Base-by-base conservation (phyloP, 2,329 filamentous ascomycete species). In the Pyrenophora tritici-repentis region DNA sequence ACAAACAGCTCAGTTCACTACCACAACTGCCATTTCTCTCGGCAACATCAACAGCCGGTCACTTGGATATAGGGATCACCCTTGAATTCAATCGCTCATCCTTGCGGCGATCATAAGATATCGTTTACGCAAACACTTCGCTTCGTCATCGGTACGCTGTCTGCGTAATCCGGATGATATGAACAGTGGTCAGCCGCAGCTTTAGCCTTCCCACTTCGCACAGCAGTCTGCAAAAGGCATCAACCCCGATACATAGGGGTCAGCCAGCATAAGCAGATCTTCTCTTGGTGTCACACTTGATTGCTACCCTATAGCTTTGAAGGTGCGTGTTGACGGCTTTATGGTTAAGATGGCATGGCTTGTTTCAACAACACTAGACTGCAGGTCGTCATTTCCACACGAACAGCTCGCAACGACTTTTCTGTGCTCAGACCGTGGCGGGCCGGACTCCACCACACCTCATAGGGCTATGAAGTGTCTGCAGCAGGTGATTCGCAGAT, bases 401-500 rank as follows among this genome's bases (percentile, higher is more conserved):
- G 35, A 49, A 36, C 47, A 42, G 38, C 41, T 51, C 53, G 42
- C 41, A 18, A 56, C 55, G 47, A 43, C 50, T 52, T 62, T 34
- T 39, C 26, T 18, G 33, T 36, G 45, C 52, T 47, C 37, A 47
- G 44, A 56, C 53, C 49, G 44, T 42, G 42, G 53, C 64, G 63
- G 62, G 55, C 56, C 62, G 63, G 50, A 50, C 55, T 64, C 65
- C 66, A 66, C 59, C 49, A 48, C 48, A 47, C 47, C 43, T 52
- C 49, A 51, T 54, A 56, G 40, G 45, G 39, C 40, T 47, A 43
- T 37, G 41, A 51, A 41, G 39, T 42, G 42, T 33, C 38, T 45
- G 29, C n/a, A 38, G 55, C 32, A 37, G 36, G n/a, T 69, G 63
- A 66, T 70, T 68, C 61, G 65, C 48, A 61, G 55, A 45, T 37